Evolutionary conservation across 345 rosid genomes (phyloP), one percentile per base, ranked within the genome.

Genomic region (Streptanthus diversifolius): DNA sequence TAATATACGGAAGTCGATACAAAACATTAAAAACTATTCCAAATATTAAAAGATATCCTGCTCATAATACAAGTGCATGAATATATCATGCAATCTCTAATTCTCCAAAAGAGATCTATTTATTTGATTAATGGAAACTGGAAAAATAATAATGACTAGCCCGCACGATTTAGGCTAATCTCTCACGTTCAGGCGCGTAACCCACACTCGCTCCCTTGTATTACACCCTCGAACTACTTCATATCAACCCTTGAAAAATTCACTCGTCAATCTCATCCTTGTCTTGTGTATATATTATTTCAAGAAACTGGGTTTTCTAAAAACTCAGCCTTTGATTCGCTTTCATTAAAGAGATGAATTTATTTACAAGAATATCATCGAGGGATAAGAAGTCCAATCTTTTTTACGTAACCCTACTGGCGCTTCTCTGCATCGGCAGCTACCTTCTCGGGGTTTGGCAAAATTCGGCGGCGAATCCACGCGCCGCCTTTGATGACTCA

Each of bases 401-500:
- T 7, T 85, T 73, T 43, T 88, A 56, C 74, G 17, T 76, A 70
- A 73, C 82, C 19, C 45, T 84, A 5, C 40, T 76, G 3, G 35
- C 83, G 11, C 63, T 88, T 44, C 83, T 85, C 40, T 90, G 87
- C 61, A 48, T 85, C 32, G 53, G 82, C 14, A 86, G 80, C 76
- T 92, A 90, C 71, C 43, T 87, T 6, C 49, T 76, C 33, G 98
- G 92, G 0, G 33, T 68, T 32, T 83, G 91, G 85, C 90, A 83
- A 27, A 75, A 80, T 68, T 51, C 84, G 3, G 18, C 64, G 25
- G 11, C 27, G 11, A 43, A 78, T 35, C 66, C 75, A 76, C 27
- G 59, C 85, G 35, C 59, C 60, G 49, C 72, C 81, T 40, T 43
- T 76, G 13, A 27, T 55, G 49, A 14, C 18, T 53, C 57, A 1